A percentile compares a stretch with the other conserved stretches of the same genome.
Conservation (phyloP, 805 yeast genomes). For the Blastobotrys robertii region DNA sequence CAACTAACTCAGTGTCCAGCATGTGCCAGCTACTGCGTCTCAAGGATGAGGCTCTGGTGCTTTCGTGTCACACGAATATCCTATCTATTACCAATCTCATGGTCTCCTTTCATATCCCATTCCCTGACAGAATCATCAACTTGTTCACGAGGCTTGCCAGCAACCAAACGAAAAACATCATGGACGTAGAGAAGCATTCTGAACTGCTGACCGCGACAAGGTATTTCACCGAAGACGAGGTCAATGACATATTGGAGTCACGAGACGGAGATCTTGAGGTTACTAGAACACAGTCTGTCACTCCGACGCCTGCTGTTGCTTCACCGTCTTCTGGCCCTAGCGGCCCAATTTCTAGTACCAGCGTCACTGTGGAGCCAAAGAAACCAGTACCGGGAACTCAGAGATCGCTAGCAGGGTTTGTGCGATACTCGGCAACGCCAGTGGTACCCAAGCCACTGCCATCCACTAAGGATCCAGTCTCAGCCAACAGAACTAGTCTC, state of each 20-base stretch:
- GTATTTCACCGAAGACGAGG: constrained; percentile 11
- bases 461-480: too few relatives aligned
- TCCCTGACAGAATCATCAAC: constrained; percentile 45
- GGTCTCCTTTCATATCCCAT: constrained; percentile 31
- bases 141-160: constrained; percentile 37
- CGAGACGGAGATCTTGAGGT: constrained; percentile 1
- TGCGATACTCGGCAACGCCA: too few relatives aligned
- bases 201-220: constrained; percentile 38
- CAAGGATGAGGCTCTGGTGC: constrained; percentile 65
- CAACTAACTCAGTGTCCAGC: constrained; percentile 50
- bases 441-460: too few relatives aligned
- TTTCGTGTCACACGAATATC: constrained; percentile 53
- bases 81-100: constrained; percentile 20
- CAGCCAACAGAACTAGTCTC: too few relatives aligned
- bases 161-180: constrained; percentile 56
- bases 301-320: too few relatives aligned
- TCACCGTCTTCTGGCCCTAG: background rate
- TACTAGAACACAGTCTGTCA: too few relatives aligned
- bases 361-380: background rate
- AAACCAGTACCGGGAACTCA: too few relatives aligned
- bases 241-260: constrained; percentile 4
- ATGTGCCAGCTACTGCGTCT: constrained; percentile 75
- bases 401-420: too few relatives aligned
- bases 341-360: background rate
- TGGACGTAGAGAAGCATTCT: constrained; percentile 55